A percentile compares a stretch with the other conserved stretches of the same genome.
phyloP scores from a whole-genome alignment of 257 asterid genomes.

The Orobanche coerulescens region DNA sequence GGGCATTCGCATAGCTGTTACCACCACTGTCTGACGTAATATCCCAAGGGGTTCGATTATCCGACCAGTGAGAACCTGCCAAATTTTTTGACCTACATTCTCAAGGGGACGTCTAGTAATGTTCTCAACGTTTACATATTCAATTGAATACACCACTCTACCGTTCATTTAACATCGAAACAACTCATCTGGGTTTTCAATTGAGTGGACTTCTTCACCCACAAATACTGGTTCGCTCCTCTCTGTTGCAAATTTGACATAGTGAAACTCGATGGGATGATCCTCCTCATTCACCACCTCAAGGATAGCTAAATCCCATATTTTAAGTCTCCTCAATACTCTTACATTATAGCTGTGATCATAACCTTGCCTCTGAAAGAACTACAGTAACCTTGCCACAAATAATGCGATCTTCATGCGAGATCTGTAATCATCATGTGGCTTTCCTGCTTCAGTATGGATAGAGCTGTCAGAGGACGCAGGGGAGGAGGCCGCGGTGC shows the following conservation, averaged over 20 bases:
- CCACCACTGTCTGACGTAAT: neutral
- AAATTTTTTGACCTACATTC: neutral
- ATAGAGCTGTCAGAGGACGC: too few species aligned
- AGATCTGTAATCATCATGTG: too few species aligned
- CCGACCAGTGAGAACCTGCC: neutral
- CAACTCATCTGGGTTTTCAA: neutral
- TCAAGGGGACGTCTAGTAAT: neutral
- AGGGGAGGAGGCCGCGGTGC: too few species aligned
- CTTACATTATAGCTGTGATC: neutral
- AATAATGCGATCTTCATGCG: too few species aligned
- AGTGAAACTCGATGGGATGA: neutral
- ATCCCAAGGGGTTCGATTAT: neutral
- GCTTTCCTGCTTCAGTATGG: too few species aligned
- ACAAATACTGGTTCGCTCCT: neutral
- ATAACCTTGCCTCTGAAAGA: too few species aligned
- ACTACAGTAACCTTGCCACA: too few species aligned
- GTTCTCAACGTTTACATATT: neutral
- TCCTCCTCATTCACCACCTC: neutral
- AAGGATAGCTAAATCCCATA: neutral
- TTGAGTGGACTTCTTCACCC: neutral
- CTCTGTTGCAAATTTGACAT: neutral
- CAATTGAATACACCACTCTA: neutral
- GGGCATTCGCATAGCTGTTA: neutral
- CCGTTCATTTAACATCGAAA: neutral
- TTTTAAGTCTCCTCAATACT: neutral